A percentile compares a stretch with the other conserved stretches of the same genome.
Conservation (phyloP, 805 yeast genomes). For the Peterozyma toletana region DNA sequence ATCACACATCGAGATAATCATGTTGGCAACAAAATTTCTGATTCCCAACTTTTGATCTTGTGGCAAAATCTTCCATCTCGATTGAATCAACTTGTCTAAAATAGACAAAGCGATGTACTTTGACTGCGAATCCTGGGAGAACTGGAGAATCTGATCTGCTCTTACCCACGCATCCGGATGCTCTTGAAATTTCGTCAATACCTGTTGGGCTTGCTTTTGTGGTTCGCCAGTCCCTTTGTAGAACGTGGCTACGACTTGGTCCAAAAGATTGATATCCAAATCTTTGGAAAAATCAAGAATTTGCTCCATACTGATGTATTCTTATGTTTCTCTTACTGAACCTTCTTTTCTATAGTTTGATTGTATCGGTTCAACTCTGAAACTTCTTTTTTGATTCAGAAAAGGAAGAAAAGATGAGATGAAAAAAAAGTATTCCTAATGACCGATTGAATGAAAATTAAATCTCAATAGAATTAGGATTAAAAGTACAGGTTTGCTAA, state of each 20-base stretch:
- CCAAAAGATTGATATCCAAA: constrained; percentile 72
- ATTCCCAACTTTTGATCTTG: constrained; percentile 86
- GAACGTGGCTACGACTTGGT: constrained; percentile 78
- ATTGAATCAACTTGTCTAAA: constrained; percentile 80
- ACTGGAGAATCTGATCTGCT: constrained; percentile 82
- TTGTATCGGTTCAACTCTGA: background rate
- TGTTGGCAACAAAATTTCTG: constrained; percentile 86
- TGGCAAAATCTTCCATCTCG: constrained; percentile 91
- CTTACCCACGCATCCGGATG: constrained; percentile 95
- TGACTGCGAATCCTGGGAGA: constrained; percentile 73
- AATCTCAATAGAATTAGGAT: too few relatives aligned
- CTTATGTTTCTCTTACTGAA: background rate
- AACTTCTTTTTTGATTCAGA: too few relatives aligned
- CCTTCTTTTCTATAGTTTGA: background rate
- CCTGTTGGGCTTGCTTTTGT: constrained; percentile 64
- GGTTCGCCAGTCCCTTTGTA: constrained; percentile 73
- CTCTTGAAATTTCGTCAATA: constrained; percentile 79
- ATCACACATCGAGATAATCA: constrained; percentile 88
- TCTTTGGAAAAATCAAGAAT: constrained; percentile 83
- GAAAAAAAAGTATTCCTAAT: too few relatives aligned
- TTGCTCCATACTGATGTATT: constrained; percentile 55
- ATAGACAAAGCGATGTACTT: constrained; percentile 90
- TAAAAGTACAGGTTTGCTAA: too few relatives aligned
- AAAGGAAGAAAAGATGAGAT: too few relatives aligned
- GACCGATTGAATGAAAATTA: too few relatives aligned